These are phyloP conservation scores for Termitomyces sp. DNA, from an alignment of 768 basidiomycete genomes.

Conservation along the genomic window DNA sequence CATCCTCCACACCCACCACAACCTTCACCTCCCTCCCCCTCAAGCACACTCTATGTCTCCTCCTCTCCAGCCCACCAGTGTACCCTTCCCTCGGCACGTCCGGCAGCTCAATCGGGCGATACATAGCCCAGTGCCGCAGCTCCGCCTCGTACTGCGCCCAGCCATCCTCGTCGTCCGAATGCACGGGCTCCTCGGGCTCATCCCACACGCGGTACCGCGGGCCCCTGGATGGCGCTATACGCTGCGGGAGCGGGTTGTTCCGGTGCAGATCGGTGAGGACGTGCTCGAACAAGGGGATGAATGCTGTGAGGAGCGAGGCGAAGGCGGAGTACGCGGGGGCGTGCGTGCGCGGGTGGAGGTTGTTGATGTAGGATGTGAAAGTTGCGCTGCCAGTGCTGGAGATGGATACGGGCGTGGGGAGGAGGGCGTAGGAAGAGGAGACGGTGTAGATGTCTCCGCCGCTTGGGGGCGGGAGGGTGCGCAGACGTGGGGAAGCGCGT, in stretches of 20 bases:
- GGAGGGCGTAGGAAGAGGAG: conserved; percentile 33
- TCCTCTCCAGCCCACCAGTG: conserved; percentile 38
- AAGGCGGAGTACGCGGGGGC: conserved; percentile 20
- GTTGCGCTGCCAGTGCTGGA: conserved; percentile 23
- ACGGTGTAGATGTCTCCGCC: conserved; percentile 33
- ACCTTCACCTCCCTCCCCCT: conserved; percentile 37
- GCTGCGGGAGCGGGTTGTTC: conserved; percentile 39
- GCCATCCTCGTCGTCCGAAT: conserved; percentile 46
- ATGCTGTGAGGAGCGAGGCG: conserved; percentile 24
- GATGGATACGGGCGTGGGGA: conserved; percentile 43
- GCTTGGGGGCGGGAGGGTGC: conserved; percentile 25
- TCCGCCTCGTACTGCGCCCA: conserved; percentile 40
- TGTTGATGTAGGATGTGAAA: conserved; percentile 52
- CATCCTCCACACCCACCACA: conserved; percentile 36
- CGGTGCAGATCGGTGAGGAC: conserved; percentile 48
- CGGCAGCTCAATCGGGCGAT: conserved; percentile 40
- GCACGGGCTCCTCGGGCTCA: conserved; percentile 44
- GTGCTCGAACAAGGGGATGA: conserved; percentile 49
- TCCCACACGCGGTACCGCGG: conserved; percentile 42
- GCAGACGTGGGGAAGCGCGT: conserved; percentile 17
- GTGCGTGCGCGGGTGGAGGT: conserved; percentile 34
- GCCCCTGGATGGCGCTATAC: conserved; percentile 31
- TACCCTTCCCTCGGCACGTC: conserved; percentile 43
- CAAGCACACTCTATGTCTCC: conserved; percentile 35
- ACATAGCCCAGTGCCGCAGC: conserved; percentile 38